phyloP scores from a whole-genome alignment of 1,284 basidiomycete species.

The Malassezia dermatis region DNA sequence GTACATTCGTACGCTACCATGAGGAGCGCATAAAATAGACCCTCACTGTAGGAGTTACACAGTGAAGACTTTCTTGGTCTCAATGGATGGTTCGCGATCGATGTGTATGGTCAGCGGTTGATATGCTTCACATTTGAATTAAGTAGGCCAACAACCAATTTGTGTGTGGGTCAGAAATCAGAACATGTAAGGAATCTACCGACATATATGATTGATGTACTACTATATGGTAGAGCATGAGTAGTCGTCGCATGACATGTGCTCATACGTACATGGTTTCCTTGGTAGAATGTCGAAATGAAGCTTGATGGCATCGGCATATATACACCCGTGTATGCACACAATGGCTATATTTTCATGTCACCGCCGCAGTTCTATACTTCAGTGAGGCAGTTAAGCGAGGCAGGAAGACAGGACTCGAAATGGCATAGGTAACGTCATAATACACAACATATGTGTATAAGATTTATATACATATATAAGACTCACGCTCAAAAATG shows the following conservation, averaged over 20 bases:
- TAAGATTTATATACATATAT: no score
- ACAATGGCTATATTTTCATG: no score
- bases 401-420: no score
- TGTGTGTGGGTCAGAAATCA: background rate
- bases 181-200: background rate
- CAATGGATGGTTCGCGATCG: background rate
- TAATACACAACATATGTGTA: no score
- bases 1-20: slow-evolving; percentile 2
- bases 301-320: no score
- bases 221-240: background rate
- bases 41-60: slow-evolving; percentile 4
- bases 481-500: no score
- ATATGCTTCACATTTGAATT: background rate
- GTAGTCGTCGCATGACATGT: background rate
- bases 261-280: background rate
- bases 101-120: background rate
- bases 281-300: background rate
- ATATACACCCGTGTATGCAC: no score
- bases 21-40: slow-evolving; percentile 7
- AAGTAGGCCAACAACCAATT: background rate
- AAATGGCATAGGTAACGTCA: no score
- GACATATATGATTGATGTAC: background rate
- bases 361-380: no score
- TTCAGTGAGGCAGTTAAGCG: no score
- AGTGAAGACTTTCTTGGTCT: background rate